These are phyloP conservation scores for Nidularia sp. DNA, from an alignment of 768 basidiomycete species.

Conservation along the genomic window DNA sequence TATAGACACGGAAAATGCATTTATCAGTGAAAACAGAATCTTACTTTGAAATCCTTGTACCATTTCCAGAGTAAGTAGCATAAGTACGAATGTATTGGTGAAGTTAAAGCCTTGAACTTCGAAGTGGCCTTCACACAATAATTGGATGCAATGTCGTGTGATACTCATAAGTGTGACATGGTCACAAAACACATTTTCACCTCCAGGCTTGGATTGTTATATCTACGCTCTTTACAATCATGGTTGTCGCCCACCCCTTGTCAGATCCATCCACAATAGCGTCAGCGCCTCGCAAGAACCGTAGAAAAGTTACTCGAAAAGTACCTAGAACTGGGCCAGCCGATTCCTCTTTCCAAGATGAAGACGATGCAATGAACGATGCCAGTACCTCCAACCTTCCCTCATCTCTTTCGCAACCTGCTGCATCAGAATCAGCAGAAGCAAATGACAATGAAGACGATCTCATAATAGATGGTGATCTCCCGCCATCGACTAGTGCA, in stretches of 20 bases:
- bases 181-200: not conserved
- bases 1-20: no score
- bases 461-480: constrained; percentile 40
- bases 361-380: constrained; percentile 17
- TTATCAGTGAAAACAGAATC: no score
- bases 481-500: constrained; percentile 43
- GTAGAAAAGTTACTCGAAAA: constrained; percentile 34
- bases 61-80: no score
- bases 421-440: not conserved
- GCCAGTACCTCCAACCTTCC: not conserved
- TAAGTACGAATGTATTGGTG: no score
- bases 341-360: constrained; percentile 3
- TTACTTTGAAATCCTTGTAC: no score
- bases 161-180: not conserved
- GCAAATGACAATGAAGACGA: constrained; percentile 12
- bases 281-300: constrained; percentile 24
- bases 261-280: constrained; percentile 11
- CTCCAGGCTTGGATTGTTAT: not conserved
- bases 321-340: not conserved
- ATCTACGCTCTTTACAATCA: constrained; percentile 11
- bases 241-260: constrained; percentile 36
- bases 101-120: no score
- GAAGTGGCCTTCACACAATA: no score
- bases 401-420: not conserved
- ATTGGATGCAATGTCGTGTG: not conserved